Conservation (phyloP, 768 basidiomycete genomes). For the Mycena vulgaris region DNA sequence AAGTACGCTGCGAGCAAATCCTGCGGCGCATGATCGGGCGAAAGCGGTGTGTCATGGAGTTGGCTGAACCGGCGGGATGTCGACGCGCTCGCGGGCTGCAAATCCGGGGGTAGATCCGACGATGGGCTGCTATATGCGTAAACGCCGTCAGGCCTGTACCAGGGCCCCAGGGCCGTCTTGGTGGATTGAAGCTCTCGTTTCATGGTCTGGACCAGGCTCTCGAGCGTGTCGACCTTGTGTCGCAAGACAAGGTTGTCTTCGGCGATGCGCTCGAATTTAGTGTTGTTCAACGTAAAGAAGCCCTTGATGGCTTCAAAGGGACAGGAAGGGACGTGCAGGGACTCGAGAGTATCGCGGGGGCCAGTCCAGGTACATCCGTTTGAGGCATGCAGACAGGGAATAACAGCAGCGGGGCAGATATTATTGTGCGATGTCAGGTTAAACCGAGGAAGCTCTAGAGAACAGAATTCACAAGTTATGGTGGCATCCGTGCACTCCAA, state of each 20-base stretch:
- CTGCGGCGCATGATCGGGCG: conserved; percentile 23
- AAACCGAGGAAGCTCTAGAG: conserved; percentile 52
- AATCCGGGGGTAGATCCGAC: conserved; percentile 43
- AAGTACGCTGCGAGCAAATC: conserved; percentile 52
- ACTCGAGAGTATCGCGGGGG: conserved; percentile 50
- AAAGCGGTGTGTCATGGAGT: conserved; percentile 16
- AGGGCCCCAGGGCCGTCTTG: conserved; percentile 75
- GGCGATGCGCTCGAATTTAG: conserved; percentile 59
- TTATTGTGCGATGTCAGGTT: conserved; percentile 51
- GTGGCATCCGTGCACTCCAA: conserved; percentile 55
- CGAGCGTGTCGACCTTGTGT: conserved; percentile 70
- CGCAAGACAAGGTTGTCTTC: conserved; percentile 79
- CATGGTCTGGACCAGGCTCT: conserved; percentile 66
- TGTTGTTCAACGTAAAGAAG: conserved; percentile 64
- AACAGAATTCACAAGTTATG: conserved; percentile 59
- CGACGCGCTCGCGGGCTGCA: conserved; percentile 44
- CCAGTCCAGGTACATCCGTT: conserved; percentile 73
- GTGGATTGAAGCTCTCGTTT: conserved; percentile 71
- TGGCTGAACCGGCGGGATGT: conserved; percentile 64
- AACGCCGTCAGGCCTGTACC: conserved; percentile 62
- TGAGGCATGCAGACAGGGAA: conserved; percentile 62
- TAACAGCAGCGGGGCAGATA: conserved; percentile 55
- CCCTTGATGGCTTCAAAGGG: conserved; percentile 75
- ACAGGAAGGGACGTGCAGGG: conserved; percentile 60
- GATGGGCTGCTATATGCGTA: conserved; percentile 32